A percentile compares a stretch with the other conserved stretches of the same genome.
These are phyloP conservation scores for Erythrophleum ivorense DNA, from an alignment of 331 rosid species.

Conservation along the genomic window DNA sequence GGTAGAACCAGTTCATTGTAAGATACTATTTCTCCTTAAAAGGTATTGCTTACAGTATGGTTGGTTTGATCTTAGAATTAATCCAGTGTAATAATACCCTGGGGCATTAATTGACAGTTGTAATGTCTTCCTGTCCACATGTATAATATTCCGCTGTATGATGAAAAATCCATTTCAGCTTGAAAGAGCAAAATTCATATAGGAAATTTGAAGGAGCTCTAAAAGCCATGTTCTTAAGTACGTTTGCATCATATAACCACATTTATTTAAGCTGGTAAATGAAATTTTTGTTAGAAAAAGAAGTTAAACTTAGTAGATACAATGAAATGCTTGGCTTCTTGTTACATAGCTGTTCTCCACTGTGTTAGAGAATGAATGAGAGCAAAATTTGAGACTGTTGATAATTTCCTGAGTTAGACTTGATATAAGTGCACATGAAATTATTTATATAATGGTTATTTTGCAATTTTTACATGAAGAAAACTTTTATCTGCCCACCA, in stretches of 20 bases:
- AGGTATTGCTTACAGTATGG: not conserved
- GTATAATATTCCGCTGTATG: too few species aligned
- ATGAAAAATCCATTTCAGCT: too few species aligned
- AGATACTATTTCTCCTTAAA: not conserved
- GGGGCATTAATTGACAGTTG: not conserved
- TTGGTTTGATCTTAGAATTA: not conserved
- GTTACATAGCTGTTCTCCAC: not conserved
- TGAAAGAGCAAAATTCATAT: too few species aligned
- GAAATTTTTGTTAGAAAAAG: not conserved
- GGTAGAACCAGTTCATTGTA: not conserved
- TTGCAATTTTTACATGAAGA: not conserved
- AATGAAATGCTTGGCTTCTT: not conserved
- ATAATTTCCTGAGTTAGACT: not conserved
- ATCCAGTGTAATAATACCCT: not conserved
- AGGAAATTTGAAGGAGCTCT: not conserved
- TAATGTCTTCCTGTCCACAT: not conserved
- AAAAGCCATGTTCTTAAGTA: not conserved
- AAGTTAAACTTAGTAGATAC: not conserved
- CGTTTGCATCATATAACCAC: too few species aligned
- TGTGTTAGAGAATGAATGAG: not conserved
- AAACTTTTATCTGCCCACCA: not conserved
- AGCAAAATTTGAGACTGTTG: not conserved
- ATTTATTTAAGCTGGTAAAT: not conserved
- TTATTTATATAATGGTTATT: too few species aligned
- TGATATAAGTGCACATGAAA: too few species aligned